Percentiles rank a stretch among this genome's conserved stretches.
Conservation (phyloP, 2,329 filamentous ascomycete genomes). For the Aspergillus sp. region DNA sequence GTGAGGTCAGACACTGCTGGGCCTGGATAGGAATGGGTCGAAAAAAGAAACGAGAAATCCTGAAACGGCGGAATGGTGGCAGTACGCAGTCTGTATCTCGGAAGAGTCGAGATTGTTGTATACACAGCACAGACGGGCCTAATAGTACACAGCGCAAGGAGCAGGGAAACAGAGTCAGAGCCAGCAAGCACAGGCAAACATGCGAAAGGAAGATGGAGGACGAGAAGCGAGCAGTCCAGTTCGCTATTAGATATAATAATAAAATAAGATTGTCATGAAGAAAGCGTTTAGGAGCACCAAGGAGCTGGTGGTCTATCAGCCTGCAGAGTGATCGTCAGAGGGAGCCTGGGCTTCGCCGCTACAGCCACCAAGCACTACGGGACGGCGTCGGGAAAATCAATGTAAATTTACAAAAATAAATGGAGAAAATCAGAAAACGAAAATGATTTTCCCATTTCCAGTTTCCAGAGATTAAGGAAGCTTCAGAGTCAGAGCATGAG, state of each 20-base stretch:
- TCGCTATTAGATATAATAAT: background rate
- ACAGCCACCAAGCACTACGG: slow-evolving; percentile 10
- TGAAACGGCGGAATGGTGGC: slow-evolving; percentile 15
- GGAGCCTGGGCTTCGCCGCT: slow-evolving; percentile 8
- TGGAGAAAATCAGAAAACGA: background rate
- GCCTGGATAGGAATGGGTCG: background rate
- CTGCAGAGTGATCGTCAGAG: slow-evolving; percentile 20
- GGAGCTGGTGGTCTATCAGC: slow-evolving; percentile 11
- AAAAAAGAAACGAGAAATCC: slow-evolving; percentile 3
- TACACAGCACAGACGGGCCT: background rate
- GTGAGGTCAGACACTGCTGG: background rate
- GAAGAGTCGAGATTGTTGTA: background rate
- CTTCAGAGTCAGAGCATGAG: background rate
- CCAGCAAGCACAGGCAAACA: too few relatives aligned
- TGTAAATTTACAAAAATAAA: slow-evolving; percentile 3
- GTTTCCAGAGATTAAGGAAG: background rate
- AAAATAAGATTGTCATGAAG: slow-evolving; percentile 7
- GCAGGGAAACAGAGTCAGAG: too few relatives aligned
- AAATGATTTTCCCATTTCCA: background rate
- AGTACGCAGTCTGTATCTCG: background rate
- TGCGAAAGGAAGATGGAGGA: background rate
- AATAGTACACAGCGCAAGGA: too few relatives aligned
- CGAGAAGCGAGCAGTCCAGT: background rate
- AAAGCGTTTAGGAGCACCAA: slow-evolving; percentile 1
- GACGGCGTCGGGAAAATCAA: background rate